Percentiles rank a stretch among this genome's conserved stretches.
Conservation (phyloP, 371 early-diverging fungal genomes). For the Conidiobolus incongruus region DNA sequence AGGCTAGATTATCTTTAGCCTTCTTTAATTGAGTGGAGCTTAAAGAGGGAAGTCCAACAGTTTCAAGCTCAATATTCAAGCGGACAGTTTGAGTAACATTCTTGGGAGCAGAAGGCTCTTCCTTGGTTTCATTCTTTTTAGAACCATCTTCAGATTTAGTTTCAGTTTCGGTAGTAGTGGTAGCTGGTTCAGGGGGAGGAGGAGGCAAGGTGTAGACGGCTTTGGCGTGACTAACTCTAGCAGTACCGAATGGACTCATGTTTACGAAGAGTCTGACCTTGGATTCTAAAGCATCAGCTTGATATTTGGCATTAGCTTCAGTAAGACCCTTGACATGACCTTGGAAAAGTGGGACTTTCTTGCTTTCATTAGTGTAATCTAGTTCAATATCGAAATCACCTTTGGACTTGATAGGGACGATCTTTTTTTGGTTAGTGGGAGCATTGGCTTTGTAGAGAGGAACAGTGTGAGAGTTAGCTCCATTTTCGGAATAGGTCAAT, state of each 20-base stretch:
- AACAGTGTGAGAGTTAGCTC: slow-evolving; percentile 4
- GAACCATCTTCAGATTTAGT: slow-evolving; percentile 5
- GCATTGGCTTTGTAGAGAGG: slow-evolving; percentile 35
- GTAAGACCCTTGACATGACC: slow-evolving; percentile 48
- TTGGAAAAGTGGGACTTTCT: slow-evolving; percentile 8
- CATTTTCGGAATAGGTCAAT: slow-evolving; percentile 11
- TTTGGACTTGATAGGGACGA: slow-evolving; percentile 56
- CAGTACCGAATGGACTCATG: slow-evolving; percentile 37
- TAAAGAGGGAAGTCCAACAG: neutral
- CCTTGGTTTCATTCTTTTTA: slow-evolving; percentile 10
- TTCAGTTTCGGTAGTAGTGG: slow-evolving; percentile 3
- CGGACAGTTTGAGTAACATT: slow-evolving; percentile 18
- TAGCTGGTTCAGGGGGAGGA: slow-evolving; percentile 16
- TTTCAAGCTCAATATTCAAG: neutral
- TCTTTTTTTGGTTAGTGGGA: slow-evolving; percentile 48
- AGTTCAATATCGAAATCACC: slow-evolving; percentile 60
- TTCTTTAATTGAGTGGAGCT: slow-evolving; percentile 8
- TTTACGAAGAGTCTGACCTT: slow-evolving; percentile 63
- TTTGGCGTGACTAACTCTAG: slow-evolving; percentile 28
- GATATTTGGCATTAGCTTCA: slow-evolving; percentile 35
- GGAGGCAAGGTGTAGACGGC: too few species aligned
- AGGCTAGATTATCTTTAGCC: slow-evolving; percentile 9
- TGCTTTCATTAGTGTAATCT: slow-evolving; percentile 21
- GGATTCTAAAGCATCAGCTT: slow-evolving; percentile 28
- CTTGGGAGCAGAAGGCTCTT: slow-evolving; percentile 16